A percentile compares a stretch with the other conserved stretches of the same genome.
These are phyloP conservation scores for Tillandsia fasciculata DNA, from an alignment of 176 grass and related monocot genomes.

Conservation along the genomic window DNA sequence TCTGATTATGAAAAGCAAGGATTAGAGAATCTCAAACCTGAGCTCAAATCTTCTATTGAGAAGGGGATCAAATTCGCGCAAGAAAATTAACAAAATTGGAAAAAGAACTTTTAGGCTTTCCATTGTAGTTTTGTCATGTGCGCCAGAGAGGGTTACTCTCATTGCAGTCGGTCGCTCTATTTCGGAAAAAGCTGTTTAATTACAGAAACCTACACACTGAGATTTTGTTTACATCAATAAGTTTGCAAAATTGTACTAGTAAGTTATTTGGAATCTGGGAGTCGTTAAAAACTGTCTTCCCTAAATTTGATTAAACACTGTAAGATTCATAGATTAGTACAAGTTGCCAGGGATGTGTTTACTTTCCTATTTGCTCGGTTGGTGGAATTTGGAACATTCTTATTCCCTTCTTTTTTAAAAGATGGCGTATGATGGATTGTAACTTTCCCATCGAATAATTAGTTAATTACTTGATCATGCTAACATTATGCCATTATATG, in stretches of 20 bases:
- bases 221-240: too few relatives aligned
- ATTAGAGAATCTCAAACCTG: conserved; percentile 59
- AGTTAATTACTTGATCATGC: neutral
- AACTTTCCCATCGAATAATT: neutral
- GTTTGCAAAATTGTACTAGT: too few relatives aligned
- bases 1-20: conserved; percentile 57
- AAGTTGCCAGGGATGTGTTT: too few relatives aligned
- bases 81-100: conserved; percentile 10
- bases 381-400: neutral
- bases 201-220: too few relatives aligned
- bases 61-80: conserved; percentile 66
- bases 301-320: too few relatives aligned
- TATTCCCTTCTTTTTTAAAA: neutral
- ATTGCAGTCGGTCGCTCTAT: neutral
- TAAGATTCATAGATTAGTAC: too few relatives aligned
- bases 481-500: neutral
- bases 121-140: conserved; percentile 9
- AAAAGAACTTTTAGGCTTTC: neutral
- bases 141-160: neutral
- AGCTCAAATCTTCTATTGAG: conserved; percentile 84
- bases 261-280: too few relatives aligned
- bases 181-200: neutral
- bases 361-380: neutral
- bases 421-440: neutral
- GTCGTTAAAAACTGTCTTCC: too few relatives aligned